phyloP scores from a whole-genome alignment of 331 rosid species.

The Phaseolus coccineus region DNA sequence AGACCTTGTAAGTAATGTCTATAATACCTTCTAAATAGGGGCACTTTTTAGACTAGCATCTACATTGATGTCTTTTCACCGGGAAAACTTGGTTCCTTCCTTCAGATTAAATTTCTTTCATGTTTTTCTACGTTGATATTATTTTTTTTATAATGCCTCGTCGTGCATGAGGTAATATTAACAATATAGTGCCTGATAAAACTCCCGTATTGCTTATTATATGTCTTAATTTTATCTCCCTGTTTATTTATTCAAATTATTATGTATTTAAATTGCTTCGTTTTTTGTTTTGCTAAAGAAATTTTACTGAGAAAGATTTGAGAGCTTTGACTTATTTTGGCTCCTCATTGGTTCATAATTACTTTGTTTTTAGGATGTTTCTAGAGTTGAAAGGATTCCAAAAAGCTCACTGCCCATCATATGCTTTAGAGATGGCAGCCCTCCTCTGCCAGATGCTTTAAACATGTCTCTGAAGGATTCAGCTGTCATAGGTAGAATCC shows the following conservation, averaged over 20 bases:
- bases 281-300: slow-evolving; percentile 25
- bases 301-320: neutral
- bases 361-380: slow-evolving; percentile 63
- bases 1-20: slow-evolving; percentile 76
- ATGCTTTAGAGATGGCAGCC: slow-evolving; percentile 95
- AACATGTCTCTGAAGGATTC: slow-evolving; percentile 67
- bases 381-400: slow-evolving; percentile 59
- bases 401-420: slow-evolving; percentile 67
- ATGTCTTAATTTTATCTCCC: neutral
- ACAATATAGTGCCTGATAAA: slow-evolving; percentile 25
- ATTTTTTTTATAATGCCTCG: slow-evolving; percentile 15
- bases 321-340: slow-evolving; percentile 27
- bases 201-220: neutral
- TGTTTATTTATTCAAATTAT: neutral
- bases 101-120: slow-evolving; percentile 23
- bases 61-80: slow-evolving; percentile 12
- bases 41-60: slow-evolving; percentile 25
- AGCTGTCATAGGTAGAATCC: slow-evolving; percentile 56
- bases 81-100: slow-evolving; percentile 14
- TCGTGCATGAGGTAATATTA: slow-evolving; percentile 4
- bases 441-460: slow-evolving; percentile 79
- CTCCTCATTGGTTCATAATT: slow-evolving; percentile 40
- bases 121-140: slow-evolving; percentile 25
- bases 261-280: neutral
- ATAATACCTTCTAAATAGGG: slow-evolving; percentile 20